Evolutionary conservation across 306 rosid species (phyloP), one percentile per base, ranked within the genome.

Genomic region (Prosopis cineraria): DNA sequence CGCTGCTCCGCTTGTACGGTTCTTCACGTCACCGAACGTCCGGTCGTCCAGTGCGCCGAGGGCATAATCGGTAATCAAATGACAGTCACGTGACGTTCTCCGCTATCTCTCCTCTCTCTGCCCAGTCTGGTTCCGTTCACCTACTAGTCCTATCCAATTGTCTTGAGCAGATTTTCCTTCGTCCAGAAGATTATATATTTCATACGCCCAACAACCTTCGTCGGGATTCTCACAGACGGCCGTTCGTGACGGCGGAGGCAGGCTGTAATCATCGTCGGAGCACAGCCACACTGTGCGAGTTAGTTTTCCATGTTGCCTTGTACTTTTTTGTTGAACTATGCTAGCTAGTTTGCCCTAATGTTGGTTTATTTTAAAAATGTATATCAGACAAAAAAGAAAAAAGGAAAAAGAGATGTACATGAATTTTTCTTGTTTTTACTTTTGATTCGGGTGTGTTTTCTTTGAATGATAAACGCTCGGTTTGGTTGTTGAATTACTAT

Each of bases 301-400:
- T 29, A 43, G 69, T 68, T 70, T 33, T 77, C 36, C 72, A 27
- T 79, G 73, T 67, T 43, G 33, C 25, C 30, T 62, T 66, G 20
- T 33, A 0, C 25, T 37, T 39, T 53, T 30, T 41, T 34, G 47
- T 43, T 65, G 2, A 72, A 69, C 72, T 45, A 52, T 40, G 17
- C 40, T 40, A 53, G 63, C 66, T 67, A 43, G 53, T 72, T 16
- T 45, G 80, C 84, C 82, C 67, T 75, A 74, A 52, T 59, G 13
- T 55, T 34, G 19, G 47, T 6, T 7, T 13, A 7, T 47, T 22
- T 78, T 22, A 22, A 44, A 75, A 29, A 13, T 10, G 36, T 0
- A 8, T 17, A 9, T 52, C 20, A 16, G 2, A 4, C n/a, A 2
- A 16, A 45, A 14, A 45, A 2, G 5, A 45, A 14, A 45, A 45